Percentiles rank a stretch among this genome's conserved stretches.
Conservation (phyloP, 2,329 filamentous ascomycete species). For the Fusarium marasasianum region DNA sequence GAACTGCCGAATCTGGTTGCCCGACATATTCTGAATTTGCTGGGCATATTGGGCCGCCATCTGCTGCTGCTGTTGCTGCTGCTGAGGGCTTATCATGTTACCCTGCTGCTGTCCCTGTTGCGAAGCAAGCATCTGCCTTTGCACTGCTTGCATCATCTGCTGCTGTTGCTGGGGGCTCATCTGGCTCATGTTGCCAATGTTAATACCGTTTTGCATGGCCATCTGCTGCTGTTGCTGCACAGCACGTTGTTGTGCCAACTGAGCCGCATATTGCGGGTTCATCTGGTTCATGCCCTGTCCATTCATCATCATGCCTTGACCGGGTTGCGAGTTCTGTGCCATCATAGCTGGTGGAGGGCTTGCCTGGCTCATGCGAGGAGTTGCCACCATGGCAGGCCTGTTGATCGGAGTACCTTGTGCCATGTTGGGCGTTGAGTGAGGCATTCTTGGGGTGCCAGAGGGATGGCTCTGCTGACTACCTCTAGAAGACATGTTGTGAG, state of each 20-base stretch:
- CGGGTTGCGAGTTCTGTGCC: slow-evolving; percentile 65
- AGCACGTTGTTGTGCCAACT: slow-evolving; percentile 60
- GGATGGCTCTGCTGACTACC: slow-evolving; percentile 74
- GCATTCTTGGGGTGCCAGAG: slow-evolving; percentile 70
- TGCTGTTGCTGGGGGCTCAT: slow-evolving; percentile 54
- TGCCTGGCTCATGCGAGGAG: slow-evolving; percentile 70
- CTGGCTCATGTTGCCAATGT: slow-evolving; percentile 50
- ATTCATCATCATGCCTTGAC: slow-evolving; percentile 61
- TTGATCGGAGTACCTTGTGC: slow-evolving; percentile 67
- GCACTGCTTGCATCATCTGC: slow-evolving; percentile 51
- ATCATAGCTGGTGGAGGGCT: slow-evolving; percentile 70
- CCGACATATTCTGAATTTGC: slow-evolving; percentile 54
- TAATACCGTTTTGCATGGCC: slow-evolving; percentile 51
- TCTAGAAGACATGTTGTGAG: slow-evolving; percentile 70
- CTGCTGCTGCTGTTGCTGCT: slow-evolving; percentile 55
- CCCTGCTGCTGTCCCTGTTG: slow-evolving; percentile 49
- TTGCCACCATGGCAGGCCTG: slow-evolving; percentile 61
- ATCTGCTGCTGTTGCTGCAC: slow-evolving; percentile 56
- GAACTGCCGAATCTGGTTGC: slow-evolving; percentile 47
- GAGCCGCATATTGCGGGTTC: slow-evolving; percentile 54
- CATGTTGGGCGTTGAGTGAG: slow-evolving; percentile 69
- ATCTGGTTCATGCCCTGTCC: slow-evolving; percentile 54
- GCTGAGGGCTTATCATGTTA: slow-evolving; percentile 53
- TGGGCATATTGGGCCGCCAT: slow-evolving; percentile 56
- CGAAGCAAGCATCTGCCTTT: slow-evolving; percentile 52